Percentiles rank a stretch among this genome's conserved stretches.
These are phyloP conservation scores for Amanita polypyramis DNA, from an alignment of 768 basidiomycete species.

Conservation along the genomic window DNA sequence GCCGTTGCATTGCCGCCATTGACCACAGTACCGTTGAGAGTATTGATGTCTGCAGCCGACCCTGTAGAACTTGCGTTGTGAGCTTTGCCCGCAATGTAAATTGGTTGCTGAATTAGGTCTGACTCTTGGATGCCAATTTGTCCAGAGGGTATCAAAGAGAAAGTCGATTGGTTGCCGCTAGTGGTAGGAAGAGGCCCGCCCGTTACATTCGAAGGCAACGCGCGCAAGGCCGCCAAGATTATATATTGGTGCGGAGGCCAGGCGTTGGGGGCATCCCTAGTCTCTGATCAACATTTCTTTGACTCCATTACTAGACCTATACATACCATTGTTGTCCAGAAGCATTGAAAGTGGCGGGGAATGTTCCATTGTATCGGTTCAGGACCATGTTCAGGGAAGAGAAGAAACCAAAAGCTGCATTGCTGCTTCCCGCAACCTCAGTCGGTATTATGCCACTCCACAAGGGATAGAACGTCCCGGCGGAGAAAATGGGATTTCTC, in stretches of 20 bases:
- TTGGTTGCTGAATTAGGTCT: constrained; percentile 59
- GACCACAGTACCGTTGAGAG: constrained; percentile 38
- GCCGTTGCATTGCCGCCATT: constrained; percentile 55
- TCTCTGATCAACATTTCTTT: neutral
- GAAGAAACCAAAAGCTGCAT: constrained; percentile 63
- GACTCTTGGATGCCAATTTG: constrained; percentile 72
- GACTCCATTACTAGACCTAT: neutral
- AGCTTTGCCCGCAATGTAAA: constrained; percentile 18
- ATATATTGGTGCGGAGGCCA: constrained; percentile 89
- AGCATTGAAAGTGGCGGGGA: constrained; percentile 68
- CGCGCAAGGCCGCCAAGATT: constrained; percentile 61
- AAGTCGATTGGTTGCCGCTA: constrained; percentile 42
- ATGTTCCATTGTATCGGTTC: constrained; percentile 81
- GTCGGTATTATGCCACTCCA: constrained; percentile 82
- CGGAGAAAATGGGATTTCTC: constrained; percentile 58
- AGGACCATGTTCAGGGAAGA: constrained; percentile 67
- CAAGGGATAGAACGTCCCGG: constrained; percentile 72
- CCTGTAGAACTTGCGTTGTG: constrained; percentile 42
- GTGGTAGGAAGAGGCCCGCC: constrained; percentile 42
- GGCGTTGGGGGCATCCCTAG: constrained; percentile 76
- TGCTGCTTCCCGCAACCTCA: constrained; percentile 45
- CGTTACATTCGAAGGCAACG: constrained; percentile 66
- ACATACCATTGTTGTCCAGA: constrained; percentile 74
- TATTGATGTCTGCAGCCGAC: constrained; percentile 51
- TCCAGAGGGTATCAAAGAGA: constrained; percentile 60